These are phyloP conservation scores for Podaxis carcinomalis DNA, from an alignment of 768 basidiomycete species.

Conservation along the genomic window DNA sequence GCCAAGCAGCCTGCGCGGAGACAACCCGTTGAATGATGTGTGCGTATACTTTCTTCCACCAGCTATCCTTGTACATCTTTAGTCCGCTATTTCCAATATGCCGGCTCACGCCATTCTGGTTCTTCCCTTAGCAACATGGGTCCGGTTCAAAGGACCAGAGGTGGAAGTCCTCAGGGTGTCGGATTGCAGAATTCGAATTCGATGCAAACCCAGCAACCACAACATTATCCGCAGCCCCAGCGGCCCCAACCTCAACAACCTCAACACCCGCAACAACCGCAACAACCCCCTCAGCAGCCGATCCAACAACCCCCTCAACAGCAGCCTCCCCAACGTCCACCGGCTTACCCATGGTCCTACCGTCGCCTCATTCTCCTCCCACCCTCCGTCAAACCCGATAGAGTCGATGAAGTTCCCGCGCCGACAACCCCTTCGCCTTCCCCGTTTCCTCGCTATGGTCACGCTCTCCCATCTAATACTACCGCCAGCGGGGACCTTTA, in stretches of 20 bases:
- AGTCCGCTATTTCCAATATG: constrained; percentile 5
- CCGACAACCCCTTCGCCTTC: constrained; percentile 71
- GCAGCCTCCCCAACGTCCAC: constrained; percentile 29
- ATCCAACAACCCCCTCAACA: constrained; percentile 29
- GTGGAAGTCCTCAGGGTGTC: constrained; percentile 18
- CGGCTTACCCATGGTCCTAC: constrained; percentile 81
- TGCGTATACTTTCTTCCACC: constrained; percentile 15
- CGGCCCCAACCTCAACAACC: constrained; percentile 17
- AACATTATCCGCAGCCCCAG: constrained; percentile 12
- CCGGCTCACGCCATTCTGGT: constrained; percentile 6
- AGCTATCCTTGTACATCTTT: neutral
- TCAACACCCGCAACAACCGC: constrained; percentile 16
- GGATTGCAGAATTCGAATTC: constrained; percentile 7
- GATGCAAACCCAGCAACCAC: constrained; percentile 12
- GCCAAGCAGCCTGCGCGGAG: constrained; percentile 26
- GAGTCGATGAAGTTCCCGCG: constrained; percentile 42
- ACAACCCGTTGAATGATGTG: constrained; percentile 20
- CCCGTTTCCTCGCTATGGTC: constrained; percentile 96
- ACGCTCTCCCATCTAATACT: constrained; percentile 79
- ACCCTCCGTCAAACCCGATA: constrained; percentile 56
- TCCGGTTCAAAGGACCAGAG: constrained; percentile 10
- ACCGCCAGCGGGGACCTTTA: constrained; percentile 86
- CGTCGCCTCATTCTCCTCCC: constrained; percentile 69
- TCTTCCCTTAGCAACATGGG: constrained; percentile 4
- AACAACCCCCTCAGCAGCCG: constrained; percentile 20